A percentile compares a stretch with the other conserved stretches of the same genome.
These are phyloP conservation scores for Saccharomyces kudriavzevii DNA, from an alignment of 805 yeast species.

Conservation along the genomic window DNA sequence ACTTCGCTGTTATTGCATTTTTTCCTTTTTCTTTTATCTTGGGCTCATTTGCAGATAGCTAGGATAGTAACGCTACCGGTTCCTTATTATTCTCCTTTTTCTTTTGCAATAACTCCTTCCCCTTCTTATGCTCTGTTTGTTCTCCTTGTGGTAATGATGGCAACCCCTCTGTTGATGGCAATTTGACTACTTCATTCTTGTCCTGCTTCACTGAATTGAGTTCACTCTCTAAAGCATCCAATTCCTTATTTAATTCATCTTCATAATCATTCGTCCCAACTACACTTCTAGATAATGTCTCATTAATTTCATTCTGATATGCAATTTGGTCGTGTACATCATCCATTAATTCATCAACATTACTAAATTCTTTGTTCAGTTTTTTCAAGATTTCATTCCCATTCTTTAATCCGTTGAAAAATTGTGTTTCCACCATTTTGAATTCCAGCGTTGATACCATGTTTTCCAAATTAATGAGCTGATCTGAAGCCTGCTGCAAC, in stretches of 20 bases:
- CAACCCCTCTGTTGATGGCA: slow-evolving; percentile 29
- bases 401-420: slow-evolving; percentile 66
- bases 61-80: neutral
- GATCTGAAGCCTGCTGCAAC: slow-evolving; percentile 64
- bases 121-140: neutral
- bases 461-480: slow-evolving; percentile 69
- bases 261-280: slow-evolving; percentile 35
- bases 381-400: slow-evolving; percentile 73
- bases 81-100: neutral
- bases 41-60: neutral
- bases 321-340: slow-evolving; percentile 74
- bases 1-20: neutral
- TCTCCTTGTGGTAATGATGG: slow-evolving; percentile 6
- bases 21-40: neutral
- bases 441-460: slow-evolving; percentile 78
- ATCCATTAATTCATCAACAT: slow-evolving; percentile 76
- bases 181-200: slow-evolving; percentile 13
- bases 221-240: slow-evolving; percentile 44
- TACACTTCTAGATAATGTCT: slow-evolving; percentile 36
- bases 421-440: slow-evolving; percentile 81
- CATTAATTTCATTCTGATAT: slow-evolving; percentile 68
- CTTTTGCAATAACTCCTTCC: neutral
- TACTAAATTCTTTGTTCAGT: slow-evolving; percentile 70
- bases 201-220: slow-evolving; percentile 29
- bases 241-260: slow-evolving; percentile 59